Base-by-base conservation (phyloP, 2,329 filamentous ascomycete genomes). In the Colletotrichum zoysiae region DNA sequence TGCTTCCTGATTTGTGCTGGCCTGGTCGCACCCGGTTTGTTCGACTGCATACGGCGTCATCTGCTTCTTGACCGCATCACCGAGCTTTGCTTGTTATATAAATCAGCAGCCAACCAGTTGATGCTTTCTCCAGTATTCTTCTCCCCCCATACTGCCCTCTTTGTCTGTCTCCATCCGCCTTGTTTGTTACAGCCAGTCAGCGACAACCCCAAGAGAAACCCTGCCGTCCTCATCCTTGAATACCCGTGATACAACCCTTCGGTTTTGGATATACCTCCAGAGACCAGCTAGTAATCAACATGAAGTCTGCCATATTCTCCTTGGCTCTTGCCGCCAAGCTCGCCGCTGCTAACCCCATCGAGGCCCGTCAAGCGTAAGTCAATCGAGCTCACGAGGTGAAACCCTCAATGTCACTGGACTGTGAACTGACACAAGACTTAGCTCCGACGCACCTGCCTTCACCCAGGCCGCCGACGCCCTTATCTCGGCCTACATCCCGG, bases 401-500 rank as follows among this genome's bases (percentile, higher is more conserved):
- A 65, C 18, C 23, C 26, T 60, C 55, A 38, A 38, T 30, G 26
- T 20, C 12, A 30, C 14, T 38, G 2, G 18, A 5, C 35, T 23
- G 12, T 26, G n/a, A 30, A 42, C 67, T 73, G 38, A 73, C 67
- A 63, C 35, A n/a, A 35, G 12, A 33, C 56, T 11, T n/a, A 73
- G 67, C 46, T 61, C 73, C 6, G 70, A 74, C 53, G 56, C 58
- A 11, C 65, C 57, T 35, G 65, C 60, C 57, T 79, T 80, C 74
- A 76, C 76, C 42, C 73, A 74, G 23, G 77, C 77, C n/a, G 78
- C 77, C 48, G 65, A 71, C 44, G 73, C 77, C 18, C 73, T 80
- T 30, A 77, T 79, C 40, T 76, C 76, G 30, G 62, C 74, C 18
- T 79, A 79, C 74, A 76, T 80, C 62, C 78, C 79, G n/a, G 60